phyloP scores from a whole-genome alignment of 108 stramenopile genomes.

The Aurantiochytrium sp. region DNA sequence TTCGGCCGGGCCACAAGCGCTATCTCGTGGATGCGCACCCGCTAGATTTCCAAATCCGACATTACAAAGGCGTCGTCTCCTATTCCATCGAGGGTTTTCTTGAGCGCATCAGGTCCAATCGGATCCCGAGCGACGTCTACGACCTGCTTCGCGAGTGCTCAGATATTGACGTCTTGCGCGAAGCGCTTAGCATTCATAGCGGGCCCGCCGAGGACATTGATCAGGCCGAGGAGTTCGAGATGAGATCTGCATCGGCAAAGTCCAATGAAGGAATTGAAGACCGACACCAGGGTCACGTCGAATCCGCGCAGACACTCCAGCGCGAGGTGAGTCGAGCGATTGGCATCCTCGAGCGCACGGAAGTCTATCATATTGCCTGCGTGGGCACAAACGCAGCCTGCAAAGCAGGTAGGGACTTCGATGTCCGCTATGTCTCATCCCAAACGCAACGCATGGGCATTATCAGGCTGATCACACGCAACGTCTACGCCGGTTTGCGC shows the following conservation, averaged over 20 bases:
- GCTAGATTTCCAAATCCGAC: not conserved
- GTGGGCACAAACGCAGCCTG: not conserved
- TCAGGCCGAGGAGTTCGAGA: not conserved
- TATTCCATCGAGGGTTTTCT: not conserved
- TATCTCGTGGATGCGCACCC: not conserved
- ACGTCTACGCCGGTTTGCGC: not conserved
- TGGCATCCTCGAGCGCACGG: not conserved
- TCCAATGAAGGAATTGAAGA: not conserved
- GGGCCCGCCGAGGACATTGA: not conserved
- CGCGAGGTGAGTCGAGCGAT: not conserved
- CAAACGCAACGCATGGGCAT: not conserved
- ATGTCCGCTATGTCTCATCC: not conserved
- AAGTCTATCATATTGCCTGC: not conserved
- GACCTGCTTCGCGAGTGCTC: not conserved
- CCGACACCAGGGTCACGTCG: not conserved
- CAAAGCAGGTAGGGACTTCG: not conserved
- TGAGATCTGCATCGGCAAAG: too few relatives aligned
- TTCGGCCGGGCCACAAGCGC: not conserved
- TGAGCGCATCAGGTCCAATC: not conserved
- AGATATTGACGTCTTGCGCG: not conserved
- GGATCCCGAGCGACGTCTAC: not conserved
- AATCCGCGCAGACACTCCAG: not conserved
- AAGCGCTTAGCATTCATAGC: not conserved
- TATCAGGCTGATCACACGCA: not conserved
- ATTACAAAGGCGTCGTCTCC: not conserved